Evolutionary conservation across 495 filamentous ascomycete genomes (phyloP).

Genomic region (Pseudotulostoma volvatum): DNA sequence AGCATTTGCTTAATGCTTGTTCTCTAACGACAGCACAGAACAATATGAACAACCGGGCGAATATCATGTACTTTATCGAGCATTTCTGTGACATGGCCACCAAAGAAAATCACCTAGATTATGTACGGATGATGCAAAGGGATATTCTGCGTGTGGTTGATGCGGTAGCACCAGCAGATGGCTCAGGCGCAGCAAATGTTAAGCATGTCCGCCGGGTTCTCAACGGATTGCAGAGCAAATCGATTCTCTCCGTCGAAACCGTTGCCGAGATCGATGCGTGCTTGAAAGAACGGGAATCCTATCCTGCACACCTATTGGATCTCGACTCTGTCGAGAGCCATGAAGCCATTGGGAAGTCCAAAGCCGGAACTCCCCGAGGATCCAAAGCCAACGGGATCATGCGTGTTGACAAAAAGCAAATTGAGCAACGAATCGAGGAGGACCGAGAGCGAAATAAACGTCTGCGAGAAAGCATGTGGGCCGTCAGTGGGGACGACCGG

Average conservation of each 20-base stretch:
- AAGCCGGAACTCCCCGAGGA: constrained; percentile 18
- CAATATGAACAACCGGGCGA: constrained; percentile 90
- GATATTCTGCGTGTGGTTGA: constrained; percentile 85
- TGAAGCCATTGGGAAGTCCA: constrained; percentile 13
- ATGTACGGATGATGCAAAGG: constrained; percentile 82
- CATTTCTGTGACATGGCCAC: constrained; percentile 77
- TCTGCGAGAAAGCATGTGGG: constrained; percentile 78
- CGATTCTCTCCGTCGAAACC: constrained; percentile 47
- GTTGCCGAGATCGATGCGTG: constrained; percentile 65
- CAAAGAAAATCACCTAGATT: constrained; percentile 56
- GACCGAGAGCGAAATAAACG: constrained; percentile 91
- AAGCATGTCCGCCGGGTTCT: constrained; percentile 79
- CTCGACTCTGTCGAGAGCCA: constrained; percentile 19
- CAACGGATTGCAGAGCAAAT: constrained; percentile 47
- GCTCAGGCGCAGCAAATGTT: constrained; percentile 81
- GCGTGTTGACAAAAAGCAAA: constrained; percentile 65
- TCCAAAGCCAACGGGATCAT: constrained; percentile 18
- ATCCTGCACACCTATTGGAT: constrained; percentile 23
- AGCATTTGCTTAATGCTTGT: not conserved
- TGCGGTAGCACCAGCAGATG: constrained; percentile 64
- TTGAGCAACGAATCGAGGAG: constrained; percentile 92
- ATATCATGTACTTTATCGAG: constrained; percentile 99
- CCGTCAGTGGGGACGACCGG: constrained; percentile 40
- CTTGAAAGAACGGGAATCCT: constrained; percentile 54
- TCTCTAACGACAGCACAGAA: constrained; percentile 32